phyloP scores from a whole-genome alignment of 208 protist species.

The Crithidia sp. region DNA sequence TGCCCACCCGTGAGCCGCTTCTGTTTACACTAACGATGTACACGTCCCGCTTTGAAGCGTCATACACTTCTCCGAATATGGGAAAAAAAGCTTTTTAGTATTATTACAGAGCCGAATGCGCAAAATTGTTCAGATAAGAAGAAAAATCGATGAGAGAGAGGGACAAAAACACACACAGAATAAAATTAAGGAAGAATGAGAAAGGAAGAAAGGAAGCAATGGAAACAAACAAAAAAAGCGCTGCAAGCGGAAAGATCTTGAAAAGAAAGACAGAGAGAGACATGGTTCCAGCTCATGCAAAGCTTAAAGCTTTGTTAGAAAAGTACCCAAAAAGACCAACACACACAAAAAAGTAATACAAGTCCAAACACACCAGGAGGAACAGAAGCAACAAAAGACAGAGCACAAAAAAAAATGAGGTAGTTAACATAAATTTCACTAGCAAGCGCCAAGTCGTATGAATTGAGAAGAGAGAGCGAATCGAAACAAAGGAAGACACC shows the following conservation, averaged over 20 bases:
- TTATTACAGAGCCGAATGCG: too few relatives aligned
- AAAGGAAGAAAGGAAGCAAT: conserved; percentile 11
- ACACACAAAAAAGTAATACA: neutral
- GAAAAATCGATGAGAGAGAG: neutral
- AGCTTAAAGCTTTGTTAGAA: neutral
- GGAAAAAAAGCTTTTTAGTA: too few relatives aligned
- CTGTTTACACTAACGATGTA: too few relatives aligned
- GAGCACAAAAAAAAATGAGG: neutral
- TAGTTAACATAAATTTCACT: too few relatives aligned
- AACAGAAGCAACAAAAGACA: neutral
- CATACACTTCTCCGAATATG: too few relatives aligned
- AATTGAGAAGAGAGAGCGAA: neutral
- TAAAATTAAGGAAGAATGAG: neutral
- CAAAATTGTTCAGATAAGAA: neutral
- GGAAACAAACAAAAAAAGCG: neutral
- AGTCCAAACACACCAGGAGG: neutral
- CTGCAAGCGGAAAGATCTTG: neutral
- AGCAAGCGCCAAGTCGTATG: neutral
- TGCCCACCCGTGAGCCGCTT: too few relatives aligned
- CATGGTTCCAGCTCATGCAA: neutral
- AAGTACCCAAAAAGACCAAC: neutral
- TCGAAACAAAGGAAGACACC: too few relatives aligned
- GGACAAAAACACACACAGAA: neutral
- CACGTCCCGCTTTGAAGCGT: too few relatives aligned
- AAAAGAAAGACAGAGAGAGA: neutral